These are phyloP conservation scores for Xylaria sp. DNA, from an alignment of 2,329 filamentous ascomycete species.

Conservation along the genomic window DNA sequence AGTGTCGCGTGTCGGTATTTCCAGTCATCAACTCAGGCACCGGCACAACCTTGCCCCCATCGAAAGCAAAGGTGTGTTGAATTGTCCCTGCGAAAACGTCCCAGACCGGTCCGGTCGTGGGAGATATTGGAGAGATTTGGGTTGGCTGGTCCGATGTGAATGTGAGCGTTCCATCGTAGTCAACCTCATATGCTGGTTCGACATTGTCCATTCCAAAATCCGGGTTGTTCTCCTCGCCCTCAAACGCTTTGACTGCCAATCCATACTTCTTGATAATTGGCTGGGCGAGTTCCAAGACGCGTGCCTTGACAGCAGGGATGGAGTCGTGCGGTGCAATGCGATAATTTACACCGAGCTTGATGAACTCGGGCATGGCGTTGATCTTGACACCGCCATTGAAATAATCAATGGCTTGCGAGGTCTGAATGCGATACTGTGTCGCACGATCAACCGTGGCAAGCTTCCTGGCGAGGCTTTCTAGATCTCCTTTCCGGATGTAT, in stretches of 20 bases:
- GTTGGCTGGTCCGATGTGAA: constrained; percentile 33
- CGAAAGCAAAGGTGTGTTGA: constrained; percentile 34
- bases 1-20: constrained; percentile 36
- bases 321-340: constrained; percentile 52
- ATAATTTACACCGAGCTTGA: constrained; percentile 49
- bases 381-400: constrained; percentile 52
- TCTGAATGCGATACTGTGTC: constrained; percentile 51
- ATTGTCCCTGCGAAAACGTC: constrained; percentile 33
- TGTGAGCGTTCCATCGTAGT: constrained; percentile 38
- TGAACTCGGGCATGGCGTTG: constrained; percentile 53
- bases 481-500: constrained; percentile 31
- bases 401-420: constrained; percentile 51
- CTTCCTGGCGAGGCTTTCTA: constrained; percentile 28
- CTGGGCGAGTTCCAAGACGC: constrained; percentile 41
- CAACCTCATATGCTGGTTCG: constrained; percentile 34
- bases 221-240: constrained; percentile 34
- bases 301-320: constrained; percentile 40
- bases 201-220: constrained; percentile 20
- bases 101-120: constrained; percentile 31
- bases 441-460: constrained; percentile 32
- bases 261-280: constrained; percentile 45
- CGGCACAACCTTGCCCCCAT: constrained; percentile 33
- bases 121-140: constrained; percentile 35
- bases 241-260: constrained; percentile 43
- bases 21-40: constrained; percentile 36